These are phyloP conservation scores for Theileria sp. DNA, from an alignment of 169 alveolate species.

Conservation along the genomic window DNA sequence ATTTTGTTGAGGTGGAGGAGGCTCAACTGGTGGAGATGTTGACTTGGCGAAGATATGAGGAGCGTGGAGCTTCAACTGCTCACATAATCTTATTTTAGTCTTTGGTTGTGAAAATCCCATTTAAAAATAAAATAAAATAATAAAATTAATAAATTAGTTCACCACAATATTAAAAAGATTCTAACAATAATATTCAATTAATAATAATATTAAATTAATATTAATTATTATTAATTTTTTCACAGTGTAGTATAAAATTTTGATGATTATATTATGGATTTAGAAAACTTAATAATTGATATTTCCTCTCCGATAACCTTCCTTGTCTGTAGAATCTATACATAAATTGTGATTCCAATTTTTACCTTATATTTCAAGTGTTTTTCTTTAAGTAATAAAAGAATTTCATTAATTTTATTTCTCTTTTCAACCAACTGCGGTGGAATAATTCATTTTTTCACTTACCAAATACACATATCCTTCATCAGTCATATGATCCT, in stretches of 20 bases:
- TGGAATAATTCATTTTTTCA: neutral
- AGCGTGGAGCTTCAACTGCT: slow-evolving; percentile 66
- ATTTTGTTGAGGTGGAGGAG: neutral
- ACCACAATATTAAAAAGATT: neutral
- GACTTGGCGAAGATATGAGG: slow-evolving; percentile 69
- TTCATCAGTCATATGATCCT: slow-evolving; percentile 32
- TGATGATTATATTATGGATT: neutral
- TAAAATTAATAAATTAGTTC: neutral
- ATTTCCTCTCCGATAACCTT: slow-evolving; percentile 39
- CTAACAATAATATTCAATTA: too few species aligned
- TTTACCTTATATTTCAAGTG: neutral
- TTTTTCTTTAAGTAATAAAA: neutral
- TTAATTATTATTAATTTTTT: too few species aligned
- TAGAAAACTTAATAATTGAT: slow-evolving; percentile 17
- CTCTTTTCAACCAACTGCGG: slow-evolving; percentile 55
- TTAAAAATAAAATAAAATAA: neutral
- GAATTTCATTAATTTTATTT: slow-evolving; percentile 27
- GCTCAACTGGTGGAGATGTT: neutral
- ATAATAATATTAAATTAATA: too few species aligned
- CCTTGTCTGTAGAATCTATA: neutral
- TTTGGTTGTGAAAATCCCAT: slow-evolving; percentile 31
- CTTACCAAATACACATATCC: slow-evolving; percentile 60
- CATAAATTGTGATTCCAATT: neutral
- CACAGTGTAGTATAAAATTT: neutral
- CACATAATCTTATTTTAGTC: slow-evolving; percentile 67